Evolutionary conservation across 2,329 filamentous ascomycete genomes (phyloP).

Genomic region (Karstenula rhodostoma): DNA sequence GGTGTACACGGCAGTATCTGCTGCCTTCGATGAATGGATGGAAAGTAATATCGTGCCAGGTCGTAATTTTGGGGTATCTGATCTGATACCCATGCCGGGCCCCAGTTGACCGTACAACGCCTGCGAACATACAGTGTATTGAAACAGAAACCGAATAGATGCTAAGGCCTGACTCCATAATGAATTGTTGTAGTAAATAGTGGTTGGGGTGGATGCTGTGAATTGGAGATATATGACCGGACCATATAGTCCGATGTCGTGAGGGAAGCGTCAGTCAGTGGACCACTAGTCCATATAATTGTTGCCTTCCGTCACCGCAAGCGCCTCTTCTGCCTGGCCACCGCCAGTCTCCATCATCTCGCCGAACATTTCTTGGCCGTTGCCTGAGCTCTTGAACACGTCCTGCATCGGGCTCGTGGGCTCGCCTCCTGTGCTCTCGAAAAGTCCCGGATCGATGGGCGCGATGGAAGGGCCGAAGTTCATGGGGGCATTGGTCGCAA

Average conservation of each 20-base stretch:
- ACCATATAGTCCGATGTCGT: neutral
- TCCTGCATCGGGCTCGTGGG: slow-evolving; percentile 47
- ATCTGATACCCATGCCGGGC: slow-evolving; percentile 6
- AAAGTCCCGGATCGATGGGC: slow-evolving; percentile 48
- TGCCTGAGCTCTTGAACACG: slow-evolving; percentile 48
- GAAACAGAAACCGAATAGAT: slow-evolving; percentile 13
- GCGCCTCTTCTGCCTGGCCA: slow-evolving; percentile 48
- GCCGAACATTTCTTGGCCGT: slow-evolving; percentile 47
- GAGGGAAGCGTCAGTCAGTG: slow-evolving; percentile 7
- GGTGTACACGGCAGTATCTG: slow-evolving; percentile 3
- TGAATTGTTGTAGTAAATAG: neutral
- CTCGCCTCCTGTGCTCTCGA: slow-evolving; percentile 41
- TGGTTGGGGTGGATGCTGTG: neutral
- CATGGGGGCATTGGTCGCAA: slow-evolving; percentile 40
- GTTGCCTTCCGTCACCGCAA: slow-evolving; percentile 47
- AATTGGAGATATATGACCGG: neutral
- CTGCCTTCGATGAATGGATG: slow-evolving; percentile 3
- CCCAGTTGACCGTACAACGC: slow-evolving; percentile 18
- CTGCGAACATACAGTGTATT: slow-evolving; percentile 24
- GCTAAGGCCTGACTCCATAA: slow-evolving; percentile 1
- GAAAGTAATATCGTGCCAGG: slow-evolving; percentile 23
- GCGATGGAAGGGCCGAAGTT: slow-evolving; percentile 43
- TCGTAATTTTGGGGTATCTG: slow-evolving; percentile 26
- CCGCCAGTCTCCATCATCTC: slow-evolving; percentile 46
- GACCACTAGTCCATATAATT: slow-evolving; percentile 42